These are phyloP conservation scores for Magnolia sinica DNA, from an alignment of 164 flowering plant species.

Conservation along the genomic window DNA sequence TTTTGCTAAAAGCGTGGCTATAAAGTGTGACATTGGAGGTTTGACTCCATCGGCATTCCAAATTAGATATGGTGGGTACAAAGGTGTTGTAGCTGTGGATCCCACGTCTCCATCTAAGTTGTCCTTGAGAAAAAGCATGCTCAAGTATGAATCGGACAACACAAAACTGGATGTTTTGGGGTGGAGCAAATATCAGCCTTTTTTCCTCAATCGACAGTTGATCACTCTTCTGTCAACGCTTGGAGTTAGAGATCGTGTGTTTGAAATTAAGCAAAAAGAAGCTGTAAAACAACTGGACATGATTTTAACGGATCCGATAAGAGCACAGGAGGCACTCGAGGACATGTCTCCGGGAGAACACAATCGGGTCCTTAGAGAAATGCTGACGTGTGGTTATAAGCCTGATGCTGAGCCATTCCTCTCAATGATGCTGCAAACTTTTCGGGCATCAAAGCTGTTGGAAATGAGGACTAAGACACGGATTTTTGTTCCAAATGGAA, in stretches of 20 bases:
- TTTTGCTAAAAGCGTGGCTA: conserved; percentile 67
- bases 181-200: conserved; percentile 78
- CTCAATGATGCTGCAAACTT: conserved; percentile 77
- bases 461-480: conserved; percentile 62
- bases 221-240: conserved; percentile 84
- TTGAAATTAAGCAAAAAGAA: conserved; percentile 65
- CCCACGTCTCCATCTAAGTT: conserved; percentile 51
- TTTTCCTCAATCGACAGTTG: conserved; percentile 78
- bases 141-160: conserved; percentile 56
- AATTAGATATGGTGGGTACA: conserved; percentile 83
- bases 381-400: conserved; percentile 74
- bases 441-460: conserved; percentile 62
- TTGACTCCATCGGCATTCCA: conserved; percentile 76
- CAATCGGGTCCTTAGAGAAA: conserved; percentile 60
- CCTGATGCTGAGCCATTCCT: conserved; percentile 84
- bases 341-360: conserved; percentile 74
- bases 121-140: conserved; percentile 75
- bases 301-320: conserved; percentile 54
- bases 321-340: conserved; percentile 64
- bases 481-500: conserved; percentile 62
- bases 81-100: conserved; percentile 92
- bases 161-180: conserved; percentile 65
- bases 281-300: conserved; percentile 54
- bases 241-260: conserved; percentile 59
- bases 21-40: conserved; percentile 48